These are phyloP conservation scores for Aureobasidium subglaciale DNA, from an alignment of 2,329 filamentous ascomycete species.

Conservation along the genomic window DNA sequence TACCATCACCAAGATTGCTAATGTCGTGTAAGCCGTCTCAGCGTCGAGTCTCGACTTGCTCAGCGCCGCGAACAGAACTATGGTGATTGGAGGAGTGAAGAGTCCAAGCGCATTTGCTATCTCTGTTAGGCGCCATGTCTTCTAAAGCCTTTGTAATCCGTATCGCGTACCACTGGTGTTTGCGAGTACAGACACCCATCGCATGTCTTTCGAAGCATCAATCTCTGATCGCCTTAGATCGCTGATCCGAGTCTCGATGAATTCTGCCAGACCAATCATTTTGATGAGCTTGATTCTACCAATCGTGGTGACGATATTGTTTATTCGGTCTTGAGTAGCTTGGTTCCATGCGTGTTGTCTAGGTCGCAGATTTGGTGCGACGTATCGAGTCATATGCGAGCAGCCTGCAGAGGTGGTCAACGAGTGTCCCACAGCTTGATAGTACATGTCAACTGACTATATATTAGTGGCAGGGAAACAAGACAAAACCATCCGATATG, in stretches of 20 bases:
- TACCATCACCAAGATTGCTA: conserved; percentile 9
- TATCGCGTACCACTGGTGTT: conserved; percentile 13
- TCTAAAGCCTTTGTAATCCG: no score
- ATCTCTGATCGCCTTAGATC: not conserved
- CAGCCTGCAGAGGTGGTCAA: no score
- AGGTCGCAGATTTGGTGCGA: conserved; percentile 9
- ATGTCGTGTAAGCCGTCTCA: conserved; percentile 12
- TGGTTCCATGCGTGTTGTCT: conserved; percentile 15
- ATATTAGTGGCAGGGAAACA: conserved; percentile 12
- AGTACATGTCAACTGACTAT: conserved; percentile 2
- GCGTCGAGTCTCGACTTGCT: not conserved
- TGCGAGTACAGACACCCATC: conserved; percentile 14
- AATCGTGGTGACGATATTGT: conserved; percentile 1
- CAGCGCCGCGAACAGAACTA: conserved; percentile 9
- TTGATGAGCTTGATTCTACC: conserved; percentile 8
- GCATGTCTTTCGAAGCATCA: conserved; percentile 1
- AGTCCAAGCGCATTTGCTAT: conserved; percentile 16
- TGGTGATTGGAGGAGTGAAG: conserved; percentile 16
- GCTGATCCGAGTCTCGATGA: not conserved
- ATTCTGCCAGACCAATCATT: conserved; percentile 11
- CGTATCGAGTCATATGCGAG: conserved; percentile 14
- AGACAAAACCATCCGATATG: conserved; percentile 15
- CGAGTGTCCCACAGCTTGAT: no score
- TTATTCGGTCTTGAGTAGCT: conserved; percentile 14
- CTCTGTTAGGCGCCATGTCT: not conserved